Base-by-base conservation (phyloP, 257 asterid genomes). In the Ophiorrhiza pumila region DNA sequence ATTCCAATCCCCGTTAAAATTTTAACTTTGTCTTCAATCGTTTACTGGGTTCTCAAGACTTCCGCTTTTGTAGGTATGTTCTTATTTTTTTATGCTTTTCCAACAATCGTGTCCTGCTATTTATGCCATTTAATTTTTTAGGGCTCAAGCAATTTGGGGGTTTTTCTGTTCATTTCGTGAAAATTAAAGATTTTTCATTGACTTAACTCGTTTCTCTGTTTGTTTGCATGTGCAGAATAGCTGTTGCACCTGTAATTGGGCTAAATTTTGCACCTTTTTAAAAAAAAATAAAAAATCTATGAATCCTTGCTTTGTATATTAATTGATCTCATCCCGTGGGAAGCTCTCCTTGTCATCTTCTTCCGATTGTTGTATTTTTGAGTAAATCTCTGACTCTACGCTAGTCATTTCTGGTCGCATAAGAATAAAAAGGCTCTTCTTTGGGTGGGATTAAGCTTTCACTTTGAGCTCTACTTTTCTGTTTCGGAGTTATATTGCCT, bases 201-300 rank as follows among this genome's bases (percentile, higher is more conserved):
- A 42, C 23, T 41, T 61, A 37, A 23, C 37, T 71, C 18, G 12
- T 53, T 17, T 42, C 22, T 37, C n/a, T 63, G 65, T 60, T 37
- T 25, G 9, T 76, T 57, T 76, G 78, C 71, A 70, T 84, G 81
- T 68, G 76, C 87, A 85, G 96, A 88, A 73, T 66, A 71, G 49
- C 32, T 71, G 57, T 49, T 50, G 34, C 60, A 43, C 47, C 34
- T 5, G 81, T 53, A 65, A 35, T 69, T 63, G 55, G 65, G 80
- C 68, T 58, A 22, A 71, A 69, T 61, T 68, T 59, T 72, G 72
- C 60, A 55, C 66, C 76, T 64, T 71, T 56, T n/a, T n/a, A n/a
- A n/a, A n/a, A n/a, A n/a, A n/a, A n/a, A n/a, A n/a, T 27, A 34
- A 52, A 65, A 60, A 52, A 20, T 64, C 45, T 46, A 49, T 42